Percentiles rank a stretch among this genome's conserved stretches.
Conservation (phyloP, 805 yeast species). For the Jamesozyma piceae region DNA sequence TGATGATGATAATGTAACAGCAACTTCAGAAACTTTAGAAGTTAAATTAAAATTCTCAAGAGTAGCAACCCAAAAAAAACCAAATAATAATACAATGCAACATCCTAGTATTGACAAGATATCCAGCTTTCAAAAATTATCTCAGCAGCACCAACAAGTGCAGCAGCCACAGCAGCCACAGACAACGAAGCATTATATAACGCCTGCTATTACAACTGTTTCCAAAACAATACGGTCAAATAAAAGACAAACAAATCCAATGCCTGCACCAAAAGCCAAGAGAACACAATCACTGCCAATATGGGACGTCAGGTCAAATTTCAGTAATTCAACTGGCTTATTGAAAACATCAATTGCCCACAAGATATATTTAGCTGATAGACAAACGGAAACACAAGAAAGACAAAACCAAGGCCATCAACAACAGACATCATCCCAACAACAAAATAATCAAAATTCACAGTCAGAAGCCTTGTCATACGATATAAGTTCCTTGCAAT, state of each 20-base stretch:
- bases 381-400: constrained; percentile 18
- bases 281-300: constrained; percentile 39
- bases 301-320: constrained; percentile 22
- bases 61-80: constrained; percentile 10
- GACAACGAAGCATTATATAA: neutral
- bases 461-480: constrained; percentile 5
- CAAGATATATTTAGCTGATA: constrained; percentile 28
- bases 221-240: constrained; percentile 2
- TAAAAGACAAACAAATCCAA: constrained; percentile 32
- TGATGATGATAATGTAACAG: neutral
- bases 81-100: neutral
- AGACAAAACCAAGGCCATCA: constrained; percentile 1
- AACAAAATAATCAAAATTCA: constrained; percentile 1
- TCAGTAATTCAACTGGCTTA: constrained; percentile 5
- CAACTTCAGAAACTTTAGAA: constrained; percentile 25
- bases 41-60: constrained; percentile 27
- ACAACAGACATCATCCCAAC: neutral
- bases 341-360: constrained; percentile 28
- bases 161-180: neutral
- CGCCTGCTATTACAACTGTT: neutral
- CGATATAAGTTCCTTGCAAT: constrained; percentile 20
- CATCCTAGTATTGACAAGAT: neutral
- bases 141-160: neutral
- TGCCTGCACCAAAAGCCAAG: constrained; percentile 39
- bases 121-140: neutral